Evolutionary conservation across 139 green algal species (phyloP).

Genomic region (Chlorella sp.): DNA sequence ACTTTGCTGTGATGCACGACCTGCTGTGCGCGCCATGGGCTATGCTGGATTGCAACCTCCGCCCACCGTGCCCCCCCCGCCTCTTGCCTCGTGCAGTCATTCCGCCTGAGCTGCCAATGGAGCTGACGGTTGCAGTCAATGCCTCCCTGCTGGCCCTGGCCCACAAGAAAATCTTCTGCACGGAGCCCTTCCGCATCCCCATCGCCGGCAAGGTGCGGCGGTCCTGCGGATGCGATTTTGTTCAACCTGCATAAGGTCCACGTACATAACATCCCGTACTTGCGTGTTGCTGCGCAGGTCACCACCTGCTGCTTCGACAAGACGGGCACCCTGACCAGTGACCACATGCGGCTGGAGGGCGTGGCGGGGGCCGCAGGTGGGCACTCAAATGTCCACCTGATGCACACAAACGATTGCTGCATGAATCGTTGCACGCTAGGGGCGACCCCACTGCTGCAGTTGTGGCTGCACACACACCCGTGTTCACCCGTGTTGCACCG

Average conservation of each 20-base stretch:
- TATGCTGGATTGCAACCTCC: too few species aligned
- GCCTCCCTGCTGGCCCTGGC: constrained; percentile 73
- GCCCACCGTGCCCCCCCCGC: not conserved
- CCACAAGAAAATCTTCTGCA: constrained; percentile 90
- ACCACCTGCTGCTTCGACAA: constrained; percentile 99
- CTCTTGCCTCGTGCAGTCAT: constrained; percentile 66
- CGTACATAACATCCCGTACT: too few species aligned
- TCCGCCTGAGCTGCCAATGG: constrained; percentile 98
- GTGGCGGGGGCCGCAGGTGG: constrained; percentile 46
- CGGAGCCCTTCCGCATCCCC: constrained; percentile 97
- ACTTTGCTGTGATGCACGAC: too few species aligned
- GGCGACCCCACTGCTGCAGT: too few species aligned
- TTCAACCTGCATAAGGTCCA: too few species aligned
- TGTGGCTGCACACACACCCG: too few species aligned
- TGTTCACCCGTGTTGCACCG: too few species aligned
- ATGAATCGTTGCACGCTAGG: too few species aligned
- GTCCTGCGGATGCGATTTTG: too few species aligned
- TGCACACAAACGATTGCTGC: too few species aligned
- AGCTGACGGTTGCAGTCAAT: constrained; percentile 92
- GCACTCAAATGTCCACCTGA: too few species aligned
- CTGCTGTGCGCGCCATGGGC: too few species aligned
- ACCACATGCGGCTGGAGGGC: constrained; percentile 92
- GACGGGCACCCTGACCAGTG: constrained; percentile 96
- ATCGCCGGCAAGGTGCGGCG: constrained; percentile 92
- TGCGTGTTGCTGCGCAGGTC: constrained; percentile 40